A percentile compares a stretch with the other conserved stretches of the same genome.
Conservation (phyloP, 2,329 filamentous ascomycete genomes). For the Ambrosiella beaveri region DNA sequence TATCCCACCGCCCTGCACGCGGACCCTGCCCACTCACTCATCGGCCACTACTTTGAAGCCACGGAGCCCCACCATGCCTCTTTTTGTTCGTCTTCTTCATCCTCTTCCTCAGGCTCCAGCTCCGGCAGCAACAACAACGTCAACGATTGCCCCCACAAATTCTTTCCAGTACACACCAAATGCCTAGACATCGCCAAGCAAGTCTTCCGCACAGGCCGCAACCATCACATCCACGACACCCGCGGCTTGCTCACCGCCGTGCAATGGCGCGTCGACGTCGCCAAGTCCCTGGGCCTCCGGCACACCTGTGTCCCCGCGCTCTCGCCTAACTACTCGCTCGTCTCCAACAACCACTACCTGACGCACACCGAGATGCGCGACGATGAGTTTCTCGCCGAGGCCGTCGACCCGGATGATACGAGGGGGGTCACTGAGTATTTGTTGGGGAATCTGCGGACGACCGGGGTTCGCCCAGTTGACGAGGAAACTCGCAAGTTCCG, state of each 20-base stretch:
- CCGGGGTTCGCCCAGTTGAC: neutral
- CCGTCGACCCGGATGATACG: neutral
- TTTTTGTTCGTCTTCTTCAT: too few species aligned
- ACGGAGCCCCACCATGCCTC: neutral
- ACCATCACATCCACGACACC: constrained; percentile 1
- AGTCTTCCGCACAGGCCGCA: neutral
- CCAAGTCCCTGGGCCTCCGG: neutral
- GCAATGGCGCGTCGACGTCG: constrained; percentile 3
- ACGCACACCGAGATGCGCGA: neutral
- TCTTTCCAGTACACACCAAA: constrained; percentile 3
- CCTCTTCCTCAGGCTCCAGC: too few species aligned
- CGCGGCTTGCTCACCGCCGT: neutral
- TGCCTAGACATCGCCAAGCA: constrained; percentile 1
- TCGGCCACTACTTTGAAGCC: neutral
- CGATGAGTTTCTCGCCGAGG: neutral
- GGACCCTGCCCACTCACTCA: neutral
- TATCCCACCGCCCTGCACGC: neutral
- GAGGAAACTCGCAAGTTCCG: neutral
- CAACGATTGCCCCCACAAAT: neutral
- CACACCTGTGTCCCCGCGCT: neutral
- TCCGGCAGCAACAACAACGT: too few species aligned
- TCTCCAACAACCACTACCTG: constrained; percentile 8
- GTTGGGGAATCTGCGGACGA: neutral
- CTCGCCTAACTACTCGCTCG: constrained; percentile 7
- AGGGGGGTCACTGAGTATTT: constrained; percentile 1